phyloP scores from a whole-genome alignment of 495 filamentous ascomycete genomes.

The Glonium stellatum region DNA sequence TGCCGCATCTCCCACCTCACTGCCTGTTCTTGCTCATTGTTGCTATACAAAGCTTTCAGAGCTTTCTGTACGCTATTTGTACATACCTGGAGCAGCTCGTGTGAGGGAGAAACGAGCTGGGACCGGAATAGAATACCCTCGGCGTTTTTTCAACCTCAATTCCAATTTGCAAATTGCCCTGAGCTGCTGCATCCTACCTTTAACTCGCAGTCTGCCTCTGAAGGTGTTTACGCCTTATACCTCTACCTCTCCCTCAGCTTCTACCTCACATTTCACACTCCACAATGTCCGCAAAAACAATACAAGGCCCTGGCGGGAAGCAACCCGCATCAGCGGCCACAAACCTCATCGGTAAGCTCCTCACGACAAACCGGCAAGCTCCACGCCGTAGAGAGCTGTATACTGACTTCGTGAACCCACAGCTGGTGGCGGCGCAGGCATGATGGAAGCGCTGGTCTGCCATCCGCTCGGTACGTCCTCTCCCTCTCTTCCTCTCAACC shows the following conservation, averaged over 20 bases:
- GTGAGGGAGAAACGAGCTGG: not conserved
- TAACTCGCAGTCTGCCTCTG: not conserved
- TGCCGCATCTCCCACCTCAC: not conserved
- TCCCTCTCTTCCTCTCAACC: no score
- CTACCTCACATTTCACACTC: not conserved
- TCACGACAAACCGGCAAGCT: not conserved
- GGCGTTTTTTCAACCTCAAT: not conserved
- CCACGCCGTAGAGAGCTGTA: not conserved
- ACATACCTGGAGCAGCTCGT: not conserved
- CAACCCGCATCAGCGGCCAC: constrained; percentile 79
- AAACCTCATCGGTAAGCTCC: constrained; percentile 75
- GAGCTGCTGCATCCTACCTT: no score
- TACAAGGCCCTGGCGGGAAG: constrained; percentile 59
- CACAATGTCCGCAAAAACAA: constrained; percentile 58
- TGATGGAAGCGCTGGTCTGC: constrained; percentile 98
- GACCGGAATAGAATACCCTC: not conserved
- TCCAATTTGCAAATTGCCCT: no score
- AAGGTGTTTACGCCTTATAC: not conserved
- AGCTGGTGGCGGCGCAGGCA: constrained; percentile 97
- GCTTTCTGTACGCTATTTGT: not conserved
- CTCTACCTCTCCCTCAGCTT: not conserved
- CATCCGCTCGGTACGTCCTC: constrained; percentile 75
- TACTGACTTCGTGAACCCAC: constrained; percentile 13
- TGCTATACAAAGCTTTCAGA: not conserved
- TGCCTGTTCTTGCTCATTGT: not conserved